Evolutionary conservation across 345 rosid species (phyloP).

Genomic region (Lepidium didymum): DNA sequence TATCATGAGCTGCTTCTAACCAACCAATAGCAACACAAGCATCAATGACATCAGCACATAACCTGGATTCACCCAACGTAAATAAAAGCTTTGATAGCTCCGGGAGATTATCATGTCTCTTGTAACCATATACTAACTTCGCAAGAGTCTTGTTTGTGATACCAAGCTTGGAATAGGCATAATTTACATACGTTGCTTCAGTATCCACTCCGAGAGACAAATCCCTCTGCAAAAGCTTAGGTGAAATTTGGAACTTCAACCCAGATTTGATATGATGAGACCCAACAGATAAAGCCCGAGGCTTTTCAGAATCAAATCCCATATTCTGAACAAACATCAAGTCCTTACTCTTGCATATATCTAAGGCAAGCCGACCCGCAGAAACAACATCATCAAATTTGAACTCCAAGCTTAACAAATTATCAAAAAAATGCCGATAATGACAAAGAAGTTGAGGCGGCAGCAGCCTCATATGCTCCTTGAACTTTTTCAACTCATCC

Average conservation of each 20-base stretch:
- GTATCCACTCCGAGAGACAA: constrained; percentile 30
- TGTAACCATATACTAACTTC: constrained; percentile 54
- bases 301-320: constrained; percentile 23
- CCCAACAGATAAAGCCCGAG: constrained; percentile 60
- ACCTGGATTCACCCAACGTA: constrained; percentile 9
- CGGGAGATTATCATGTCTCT: constrained; percentile 36
- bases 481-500: constrained; percentile 66
- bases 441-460: constrained; percentile 41
- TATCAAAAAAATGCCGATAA: constrained; percentile 50
- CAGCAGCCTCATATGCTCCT: constrained; percentile 41
- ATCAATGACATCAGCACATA: constrained; percentile 49
- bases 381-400: constrained; percentile 66
- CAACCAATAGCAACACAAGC: constrained; percentile 61
- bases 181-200: constrained; percentile 36
- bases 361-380: constrained; percentile 51
- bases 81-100: constrained; percentile 55
- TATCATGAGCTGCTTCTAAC: constrained; percentile 82
- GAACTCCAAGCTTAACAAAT: constrained; percentile 64
- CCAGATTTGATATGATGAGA: constrained; percentile 56
- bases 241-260: constrained; percentile 48
- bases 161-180: constrained; percentile 44
- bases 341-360: constrained; percentile 31
- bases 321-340: constrained; percentile 19
- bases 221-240: constrained; percentile 49
- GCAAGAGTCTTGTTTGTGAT: constrained; percentile 50